Base-by-base conservation (phyloP, 306 rosid species). In the Hippophae tibetana region DNA sequence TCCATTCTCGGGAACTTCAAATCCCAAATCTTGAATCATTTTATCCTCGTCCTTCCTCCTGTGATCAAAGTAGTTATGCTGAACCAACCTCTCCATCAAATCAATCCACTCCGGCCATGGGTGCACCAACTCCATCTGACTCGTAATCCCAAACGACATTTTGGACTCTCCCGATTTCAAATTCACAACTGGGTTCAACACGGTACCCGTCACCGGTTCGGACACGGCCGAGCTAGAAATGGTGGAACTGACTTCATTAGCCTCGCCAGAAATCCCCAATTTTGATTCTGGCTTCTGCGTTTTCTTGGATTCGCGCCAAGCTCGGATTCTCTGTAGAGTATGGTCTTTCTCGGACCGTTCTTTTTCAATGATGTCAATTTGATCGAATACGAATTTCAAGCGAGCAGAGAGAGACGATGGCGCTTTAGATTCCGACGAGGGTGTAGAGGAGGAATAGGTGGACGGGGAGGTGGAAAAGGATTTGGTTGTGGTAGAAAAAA, bases 61-160 rank as follows among this genome's bases (percentile, higher is more conserved):
- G 11, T 88, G 99, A 58, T 88, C 99, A 42, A 88, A 92, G 79
- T 92, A 92, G 54, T 88, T 88, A 78, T 88, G 96, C 74, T 76
- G 80, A 65, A 92, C 96, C 76, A 92, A 69, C 68, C 84, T 88
- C 80, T 88, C 93, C 88, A 92, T 83, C 74, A 92, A 64, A 40
- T 88, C 96, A 13, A 92, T 76, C 99, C 99, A 92, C 79, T 92
- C 95, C 54, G 96, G 93, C 99, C 99, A 92, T 2, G 96, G 96
- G 46, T 92, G 99, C 63, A 83, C 85, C 72, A 92, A 46, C 73
- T 88, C 96, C 70, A 82, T 80, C 64, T 61, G 82, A 11, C 42
- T 64, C 62, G 57, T 38, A 38, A 18, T 42, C 52, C 50, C 72
- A 50, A 57, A 63, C 10, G 44, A 6, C 45, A n/a, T 45, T 41